Conservation (phyloP, 2,329 filamentous ascomycete genomes). For the Cladosporium oxysporum region DNA sequence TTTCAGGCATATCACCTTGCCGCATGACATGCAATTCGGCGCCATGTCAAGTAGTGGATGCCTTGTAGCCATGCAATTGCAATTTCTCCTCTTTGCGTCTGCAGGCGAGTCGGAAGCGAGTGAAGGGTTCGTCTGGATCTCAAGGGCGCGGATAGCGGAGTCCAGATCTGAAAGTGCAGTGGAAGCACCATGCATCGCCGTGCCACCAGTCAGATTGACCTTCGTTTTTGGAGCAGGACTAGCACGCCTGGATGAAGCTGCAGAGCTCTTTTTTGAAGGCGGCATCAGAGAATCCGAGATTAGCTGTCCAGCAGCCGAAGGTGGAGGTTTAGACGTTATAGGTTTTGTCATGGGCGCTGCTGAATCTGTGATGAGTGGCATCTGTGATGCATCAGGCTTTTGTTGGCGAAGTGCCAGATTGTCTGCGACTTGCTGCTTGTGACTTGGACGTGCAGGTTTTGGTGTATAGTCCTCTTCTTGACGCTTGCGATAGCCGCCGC, state of each 20-base stretch:
- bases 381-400: conserved; percentile 50
- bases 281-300: conserved; percentile 68
- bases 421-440: conserved; percentile 44
- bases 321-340: conserved; percentile 55
- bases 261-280: conserved; percentile 53
- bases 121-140: conserved; percentile 87
- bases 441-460: conserved; percentile 42
- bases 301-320: conserved; percentile 73
- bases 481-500: conserved; percentile 76
- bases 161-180: conserved; percentile 68
- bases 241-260: conserved; percentile 47
- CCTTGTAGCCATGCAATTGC: conserved; percentile 82
- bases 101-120: conserved; percentile 51
- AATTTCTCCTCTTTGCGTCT: conserved; percentile 63
- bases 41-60: conserved; percentile 89
- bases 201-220: conserved; percentile 72
- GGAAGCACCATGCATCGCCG: conserved; percentile 78
- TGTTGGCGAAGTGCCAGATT: conserved; percentile 50
- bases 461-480: conserved; percentile 72
- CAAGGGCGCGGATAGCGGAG: conserved; percentile 82
- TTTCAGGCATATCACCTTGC: conserved; percentile 92
- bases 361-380: conserved; percentile 47
- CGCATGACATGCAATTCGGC: conserved; percentile 88
- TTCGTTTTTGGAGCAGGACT: conserved; percentile 61
- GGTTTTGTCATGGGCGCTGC: conserved; percentile 47